Conservation (phyloP, 768 basidiomycete species). For the Terana coerulea region DNA sequence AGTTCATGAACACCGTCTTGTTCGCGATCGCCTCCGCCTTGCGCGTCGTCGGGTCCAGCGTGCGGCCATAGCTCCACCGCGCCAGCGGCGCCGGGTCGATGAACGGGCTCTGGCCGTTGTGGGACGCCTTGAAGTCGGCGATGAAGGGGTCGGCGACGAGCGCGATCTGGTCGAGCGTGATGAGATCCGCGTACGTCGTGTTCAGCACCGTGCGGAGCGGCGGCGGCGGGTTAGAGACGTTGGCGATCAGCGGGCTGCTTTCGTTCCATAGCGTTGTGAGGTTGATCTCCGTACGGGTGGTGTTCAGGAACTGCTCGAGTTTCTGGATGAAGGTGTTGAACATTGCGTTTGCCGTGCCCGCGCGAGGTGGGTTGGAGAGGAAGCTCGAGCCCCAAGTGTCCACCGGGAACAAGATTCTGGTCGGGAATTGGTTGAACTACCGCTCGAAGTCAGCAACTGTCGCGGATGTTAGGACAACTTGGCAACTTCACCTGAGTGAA, state of each 20-base stretch:
- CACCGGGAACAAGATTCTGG: constrained; percentile 23
- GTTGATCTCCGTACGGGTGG: constrained; percentile 21
- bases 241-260: constrained; percentile 17
- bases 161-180: constrained; percentile 23
- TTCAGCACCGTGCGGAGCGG: constrained; percentile 19
- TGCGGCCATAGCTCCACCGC: constrained; percentile 24
- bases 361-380: constrained; percentile 17
- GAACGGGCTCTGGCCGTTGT: constrained; percentile 25
- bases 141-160: constrained; percentile 28
- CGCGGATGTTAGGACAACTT: too few species aligned
- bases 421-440: constrained; percentile 24
- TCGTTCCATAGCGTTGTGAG: constrained; percentile 20
- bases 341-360: constrained; percentile 17
- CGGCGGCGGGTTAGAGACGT: constrained; percentile 15
- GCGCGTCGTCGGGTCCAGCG: constrained; percentile 9
- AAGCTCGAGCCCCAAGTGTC: constrained; percentile 23
- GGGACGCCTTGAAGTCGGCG: constrained; percentile 17
- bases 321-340: constrained; percentile 25
- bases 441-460: neutral
- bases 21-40: constrained; percentile 20
- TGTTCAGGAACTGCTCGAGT: constrained; percentile 25
- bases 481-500: constrained; percentile 20
- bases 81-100: constrained; percentile 25
- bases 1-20: constrained; percentile 27
- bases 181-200: constrained; percentile 25